These are phyloP conservation scores for Amanita molliuscula DNA, from an alignment of 768 basidiomycete genomes.

Conservation along the genomic window DNA sequence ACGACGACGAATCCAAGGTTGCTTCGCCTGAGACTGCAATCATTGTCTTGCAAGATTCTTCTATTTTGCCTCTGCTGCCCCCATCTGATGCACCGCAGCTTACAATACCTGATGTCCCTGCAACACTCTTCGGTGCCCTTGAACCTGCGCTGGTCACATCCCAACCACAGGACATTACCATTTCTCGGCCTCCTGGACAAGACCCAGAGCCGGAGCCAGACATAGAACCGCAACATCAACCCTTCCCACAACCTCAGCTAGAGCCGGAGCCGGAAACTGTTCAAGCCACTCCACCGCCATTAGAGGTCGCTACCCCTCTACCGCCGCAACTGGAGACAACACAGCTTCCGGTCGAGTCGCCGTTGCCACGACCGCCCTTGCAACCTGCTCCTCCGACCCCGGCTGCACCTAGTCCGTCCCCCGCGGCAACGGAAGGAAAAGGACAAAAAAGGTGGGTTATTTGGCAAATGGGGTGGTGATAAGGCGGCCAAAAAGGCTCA, in stretches of 20 bases:
- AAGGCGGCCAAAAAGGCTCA: conserved; percentile 37
- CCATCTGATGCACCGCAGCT: conserved; percentile 11
- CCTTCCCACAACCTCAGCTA: not conserved
- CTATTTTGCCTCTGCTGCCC: not conserved
- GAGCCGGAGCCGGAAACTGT: not conserved
- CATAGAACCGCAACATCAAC: conserved; percentile 18
- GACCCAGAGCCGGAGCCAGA: conserved; percentile 17
- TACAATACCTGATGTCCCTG: conserved; percentile 19
- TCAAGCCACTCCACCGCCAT: not conserved
- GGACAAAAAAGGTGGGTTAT: conserved; percentile 56
- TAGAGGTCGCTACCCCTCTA: conserved; percentile 11
- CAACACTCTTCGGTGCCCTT: conserved; percentile 23
- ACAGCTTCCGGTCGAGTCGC: not conserved
- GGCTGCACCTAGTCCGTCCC: conserved; percentile 11
- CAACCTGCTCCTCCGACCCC: not conserved
- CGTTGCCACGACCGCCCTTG: not conserved
- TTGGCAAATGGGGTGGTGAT: conserved; percentile 59
- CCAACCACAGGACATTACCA: conserved; percentile 45
- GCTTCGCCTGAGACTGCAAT: conserved; percentile 3
- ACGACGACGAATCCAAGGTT: conserved; percentile 25
- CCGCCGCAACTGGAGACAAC: conserved; percentile 15
- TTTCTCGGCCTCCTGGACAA: conserved; percentile 22
- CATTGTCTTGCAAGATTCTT: conserved; percentile 1
- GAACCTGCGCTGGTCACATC: conserved; percentile 53
- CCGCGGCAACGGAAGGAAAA: conserved; percentile 53